A percentile compares a stretch with the other conserved stretches of the same genome.
phyloP scores from a whole-genome alignment of 768 basidiomycete species.

The Nidula microcarpa region DNA sequence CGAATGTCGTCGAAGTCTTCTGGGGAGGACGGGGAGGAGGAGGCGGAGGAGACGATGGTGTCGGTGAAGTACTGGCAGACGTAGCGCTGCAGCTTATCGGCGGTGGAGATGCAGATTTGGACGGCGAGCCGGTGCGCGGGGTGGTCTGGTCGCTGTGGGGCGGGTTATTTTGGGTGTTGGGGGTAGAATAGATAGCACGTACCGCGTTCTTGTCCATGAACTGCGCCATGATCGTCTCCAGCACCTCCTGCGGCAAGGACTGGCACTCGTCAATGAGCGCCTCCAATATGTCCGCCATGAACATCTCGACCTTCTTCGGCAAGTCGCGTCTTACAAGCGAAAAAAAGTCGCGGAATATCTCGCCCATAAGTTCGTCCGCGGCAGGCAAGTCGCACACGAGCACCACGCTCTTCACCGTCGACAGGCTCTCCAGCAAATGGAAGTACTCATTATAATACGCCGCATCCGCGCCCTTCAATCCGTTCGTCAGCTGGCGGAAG shows the following conservation, averaged over 20 bases:
- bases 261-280: slow-evolving; percentile 86
- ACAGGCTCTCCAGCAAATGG: slow-evolving; percentile 89
- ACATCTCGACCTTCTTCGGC: slow-evolving; percentile 79
- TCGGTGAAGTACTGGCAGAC: slow-evolving; percentile 94
- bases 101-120: slow-evolving; percentile 77
- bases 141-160: slow-evolving; percentile 57
- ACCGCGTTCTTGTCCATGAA: slow-evolving; percentile 80
- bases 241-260: slow-evolving; percentile 70
- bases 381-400: slow-evolving; percentile 89
- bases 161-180: neutral
- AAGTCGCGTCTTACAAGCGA: slow-evolving; percentile 68
- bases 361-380: slow-evolving; percentile 78
- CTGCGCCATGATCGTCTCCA: slow-evolving; percentile 81
- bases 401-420: slow-evolving; percentile 92
- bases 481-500: slow-evolving; percentile 76
- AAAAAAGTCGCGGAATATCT: slow-evolving; percentile 84
- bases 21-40: slow-evolving; percentile 15
- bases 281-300: slow-evolving; percentile 86
- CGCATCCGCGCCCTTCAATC: slow-evolving; percentile 72
- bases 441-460: slow-evolving; percentile 92
- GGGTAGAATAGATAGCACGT: slow-evolving; percentile 19
- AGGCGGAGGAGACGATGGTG: slow-evolving; percentile 63
- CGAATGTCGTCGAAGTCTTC: slow-evolving; percentile 64
- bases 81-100: slow-evolving; percentile 85
- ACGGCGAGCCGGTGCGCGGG: slow-evolving; percentile 81